Conservation (phyloP, 495 filamentous ascomycete species). For the Parathielavia hyrcaniae region DNA sequence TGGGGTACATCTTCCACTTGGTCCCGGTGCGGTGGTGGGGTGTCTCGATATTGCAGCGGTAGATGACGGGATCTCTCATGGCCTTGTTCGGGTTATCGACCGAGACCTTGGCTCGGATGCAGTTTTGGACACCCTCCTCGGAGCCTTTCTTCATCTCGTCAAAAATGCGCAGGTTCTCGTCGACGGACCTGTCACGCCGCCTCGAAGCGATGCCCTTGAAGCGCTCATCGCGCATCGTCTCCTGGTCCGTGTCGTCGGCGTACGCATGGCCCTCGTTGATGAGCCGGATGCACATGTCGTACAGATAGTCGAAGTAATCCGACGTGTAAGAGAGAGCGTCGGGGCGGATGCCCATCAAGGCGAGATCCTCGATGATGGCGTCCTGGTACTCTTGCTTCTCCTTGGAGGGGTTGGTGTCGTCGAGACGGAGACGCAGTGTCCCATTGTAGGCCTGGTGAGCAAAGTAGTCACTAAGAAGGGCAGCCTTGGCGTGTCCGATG, state of each 20-base stretch:
- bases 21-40: conserved; percentile 80
- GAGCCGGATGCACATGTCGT: conserved; percentile 67
- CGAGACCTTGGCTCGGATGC: conserved; percentile 84
- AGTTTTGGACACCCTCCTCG: conserved; percentile 69
- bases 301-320: conserved; percentile 86
- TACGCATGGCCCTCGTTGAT: conserved; percentile 84
- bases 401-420: conserved; percentile 91
- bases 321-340: conserved; percentile 74
- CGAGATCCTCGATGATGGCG: conserved; percentile 78
- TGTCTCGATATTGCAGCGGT: conserved; percentile 71
- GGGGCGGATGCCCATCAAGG: conserved; percentile 77
- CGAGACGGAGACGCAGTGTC: conserved; percentile 74
- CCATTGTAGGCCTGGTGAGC: conserved; percentile 84
- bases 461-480: conserved; percentile 88
- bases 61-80: conserved; percentile 89
- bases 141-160: conserved; percentile 84
- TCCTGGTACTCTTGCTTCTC: conserved; percentile 91
- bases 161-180: conserved; percentile 73
- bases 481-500: conserved; percentile 91
- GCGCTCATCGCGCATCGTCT: conserved; percentile 75
- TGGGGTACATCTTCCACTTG: conserved; percentile 93
- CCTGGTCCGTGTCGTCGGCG: conserved; percentile 81
- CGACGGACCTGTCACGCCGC: conserved; percentile 66
- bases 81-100: conserved; percentile 78
- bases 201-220: conserved; percentile 68